Conservation (phyloP, 306 rosid species). For the Trifolium dubium region DNA sequence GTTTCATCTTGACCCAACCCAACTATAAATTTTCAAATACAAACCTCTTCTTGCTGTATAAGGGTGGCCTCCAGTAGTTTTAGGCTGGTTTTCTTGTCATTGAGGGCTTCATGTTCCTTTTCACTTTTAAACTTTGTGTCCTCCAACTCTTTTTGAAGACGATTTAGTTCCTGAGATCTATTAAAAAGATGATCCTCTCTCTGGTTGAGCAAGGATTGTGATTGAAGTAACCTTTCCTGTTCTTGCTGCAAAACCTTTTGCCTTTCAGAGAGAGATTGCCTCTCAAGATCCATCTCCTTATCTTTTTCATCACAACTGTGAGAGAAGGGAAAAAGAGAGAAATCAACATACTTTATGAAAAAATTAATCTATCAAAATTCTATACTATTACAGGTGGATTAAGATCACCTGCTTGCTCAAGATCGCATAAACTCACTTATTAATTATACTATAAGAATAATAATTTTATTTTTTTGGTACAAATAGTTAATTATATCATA, state of each 20-base stretch:
- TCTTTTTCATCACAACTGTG: constrained; percentile 86
- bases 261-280: constrained; percentile 84
- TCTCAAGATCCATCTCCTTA: constrained; percentile 74
- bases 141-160: constrained; percentile 75
- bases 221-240: constrained; percentile 85
- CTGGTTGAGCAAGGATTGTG: constrained; percentile 76
- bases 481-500: constrained; percentile 11
- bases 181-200: constrained; percentile 72
- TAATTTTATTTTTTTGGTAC: no score
- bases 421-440: background rate
- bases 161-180: constrained; percentile 73
- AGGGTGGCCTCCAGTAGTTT: constrained; percentile 65
- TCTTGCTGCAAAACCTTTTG: constrained; percentile 77
- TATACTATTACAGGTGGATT: constrained; percentile 27
- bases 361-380: constrained; percentile 33
- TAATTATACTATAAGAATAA: constrained; percentile 5
- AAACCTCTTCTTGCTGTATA: constrained; percentile 74
- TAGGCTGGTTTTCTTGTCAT: constrained; percentile 65
- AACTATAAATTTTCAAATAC: constrained; percentile 31
- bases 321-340: constrained; percentile 1
- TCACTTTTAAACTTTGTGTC: constrained; percentile 57
- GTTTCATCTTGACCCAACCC: constrained; percentile 35
- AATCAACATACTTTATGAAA: constrained; percentile 34
- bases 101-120: constrained; percentile 58
- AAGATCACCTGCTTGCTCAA: constrained; percentile 13